Base-by-base conservation (phyloP, 768 basidiomycete species). In the Mycena rebaudengoi region DNA sequence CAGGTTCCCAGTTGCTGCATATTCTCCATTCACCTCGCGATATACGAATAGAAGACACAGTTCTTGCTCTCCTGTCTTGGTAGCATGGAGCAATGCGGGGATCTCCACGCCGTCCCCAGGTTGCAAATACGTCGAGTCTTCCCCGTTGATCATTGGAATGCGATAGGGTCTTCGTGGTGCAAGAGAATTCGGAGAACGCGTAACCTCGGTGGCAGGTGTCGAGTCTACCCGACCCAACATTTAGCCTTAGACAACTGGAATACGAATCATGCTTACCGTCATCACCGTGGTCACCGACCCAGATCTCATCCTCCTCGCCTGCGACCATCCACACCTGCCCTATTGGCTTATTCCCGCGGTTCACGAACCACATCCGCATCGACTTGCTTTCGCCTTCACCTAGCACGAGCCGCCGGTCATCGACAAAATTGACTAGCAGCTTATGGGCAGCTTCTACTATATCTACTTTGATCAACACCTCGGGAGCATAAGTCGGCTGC, bases 291-390 rank as follows among this genome's bases (percentile, higher is more conserved):
- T 67, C 63, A 29, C 75, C 74, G 2, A 89, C 55, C 86, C 86
- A 89, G n/a, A 92, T 70, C 65, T 86, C 88, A 69, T 91, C 90
- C 18, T 86, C 85, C 21, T 80, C 72, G 28, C 84, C 88, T 46
- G 82, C 68, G 3, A 94, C 78, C 64, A 91, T 73, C 91, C 92
- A 92, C n/a, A 94, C 68, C 62, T 94, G 92, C 12, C 75, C 76
- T 25, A 96, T 83, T 16, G 81, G 74, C 30, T 78, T 80, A 11
- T 77, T 78, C 0, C 96, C 95, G 7, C 79, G 74, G 72, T 97
- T 98, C 23, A 79, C 83, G 43, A 97, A 73, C 79, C 81, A 84
- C 23, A 96, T 58, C 29, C 71, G 76, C 73, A 88, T 78, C 7
- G 76, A 63, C 65, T 81, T 85, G 50, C 78, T 83, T 72, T 97